phyloP scores from a whole-genome alignment of 2,329 filamentous ascomycete genomes.

The Lasiodiplodia theobromae region DNA sequence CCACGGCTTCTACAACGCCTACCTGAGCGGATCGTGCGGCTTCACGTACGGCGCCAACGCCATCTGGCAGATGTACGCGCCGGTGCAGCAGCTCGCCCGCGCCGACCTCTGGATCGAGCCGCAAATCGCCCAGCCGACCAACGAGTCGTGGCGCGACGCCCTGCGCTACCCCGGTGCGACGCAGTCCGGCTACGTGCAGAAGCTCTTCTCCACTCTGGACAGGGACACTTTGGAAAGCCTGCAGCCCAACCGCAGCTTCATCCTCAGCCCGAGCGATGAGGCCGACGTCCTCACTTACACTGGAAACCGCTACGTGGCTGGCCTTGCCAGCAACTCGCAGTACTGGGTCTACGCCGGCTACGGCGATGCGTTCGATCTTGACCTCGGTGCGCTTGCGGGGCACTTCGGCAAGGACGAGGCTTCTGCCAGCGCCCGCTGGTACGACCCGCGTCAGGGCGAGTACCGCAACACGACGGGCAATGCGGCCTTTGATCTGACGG shows the following conservation, averaged over 20 bases:
- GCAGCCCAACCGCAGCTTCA: neutral
- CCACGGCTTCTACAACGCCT: constrained; percentile 20
- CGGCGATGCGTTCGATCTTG: constrained; percentile 13
- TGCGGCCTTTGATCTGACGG: neutral
- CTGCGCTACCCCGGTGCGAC: neutral
- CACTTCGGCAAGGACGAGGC: neutral
- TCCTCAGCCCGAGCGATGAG: neutral
- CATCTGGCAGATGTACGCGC: constrained; percentile 14
- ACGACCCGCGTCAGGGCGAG: neutral
- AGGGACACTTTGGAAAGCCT: neutral
- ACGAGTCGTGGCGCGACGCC: constrained; percentile 16
- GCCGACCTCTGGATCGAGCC: neutral
- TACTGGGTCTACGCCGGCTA: constrained; percentile 17
- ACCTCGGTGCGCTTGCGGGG: neutral
- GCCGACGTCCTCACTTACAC: neutral
- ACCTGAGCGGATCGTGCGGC: constrained; percentile 3
- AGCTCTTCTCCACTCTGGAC: neutral
- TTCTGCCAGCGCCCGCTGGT: neutral
- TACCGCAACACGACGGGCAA: neutral
- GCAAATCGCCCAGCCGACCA: neutral
- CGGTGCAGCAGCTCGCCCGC: neutral
- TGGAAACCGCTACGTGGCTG: constrained; percentile 9
- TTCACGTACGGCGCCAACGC: constrained; percentile 15
- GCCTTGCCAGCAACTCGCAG: neutral
- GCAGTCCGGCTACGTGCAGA: constrained; percentile 7